Conservation (phyloP, 129 eudicot genomes). For the Glebionis coronaria region DNA sequence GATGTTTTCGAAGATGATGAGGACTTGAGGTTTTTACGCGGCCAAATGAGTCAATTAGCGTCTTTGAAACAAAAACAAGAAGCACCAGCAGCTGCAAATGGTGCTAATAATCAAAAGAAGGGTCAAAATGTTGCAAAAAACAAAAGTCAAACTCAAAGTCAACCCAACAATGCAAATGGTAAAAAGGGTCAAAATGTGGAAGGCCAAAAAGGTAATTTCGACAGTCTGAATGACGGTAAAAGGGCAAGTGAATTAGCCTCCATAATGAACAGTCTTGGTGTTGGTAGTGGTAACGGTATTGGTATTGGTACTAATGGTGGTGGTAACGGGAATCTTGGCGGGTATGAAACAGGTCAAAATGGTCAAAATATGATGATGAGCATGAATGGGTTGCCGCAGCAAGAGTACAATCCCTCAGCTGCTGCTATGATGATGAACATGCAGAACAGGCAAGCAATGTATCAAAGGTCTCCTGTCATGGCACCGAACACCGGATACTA, state of each 20-base stretch:
- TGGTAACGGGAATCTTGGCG: constrained; percentile 28
- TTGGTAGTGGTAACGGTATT: constrained; percentile 31
- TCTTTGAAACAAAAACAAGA: constrained; percentile 43
- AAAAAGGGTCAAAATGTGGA: constrained; percentile 42
- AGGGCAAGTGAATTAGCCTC: constrained; percentile 51
- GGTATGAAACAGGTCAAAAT: constrained; percentile 30
- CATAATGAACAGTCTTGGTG: constrained; percentile 47
- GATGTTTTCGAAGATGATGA: constrained; percentile 44
- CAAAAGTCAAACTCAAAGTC: constrained; percentile 37
- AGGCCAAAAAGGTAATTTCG: constrained; percentile 35
- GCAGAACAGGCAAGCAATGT: constrained; percentile 62
- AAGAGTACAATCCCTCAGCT: constrained; percentile 32
- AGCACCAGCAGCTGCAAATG: constrained; percentile 27
- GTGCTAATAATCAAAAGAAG: constrained; percentile 12
- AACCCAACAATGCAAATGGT: constrained; percentile 41
- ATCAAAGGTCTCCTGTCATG: constrained; percentile 63
- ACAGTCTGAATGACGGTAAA: constrained; percentile 36
- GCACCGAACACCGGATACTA: constrained; percentile 57
- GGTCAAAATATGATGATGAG: constrained; percentile 44
- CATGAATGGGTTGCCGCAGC: constrained; percentile 34
- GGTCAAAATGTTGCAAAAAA: no score
- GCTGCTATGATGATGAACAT: constrained; percentile 67
- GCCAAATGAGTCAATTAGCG: constrained; percentile 39
- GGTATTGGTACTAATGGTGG: constrained; percentile 32
- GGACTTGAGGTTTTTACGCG: constrained; percentile 41